phyloP scores from a whole-genome alignment of 225 moss, liverwort and hornwort genomes.

The Physcomitrium patens region DNA sequence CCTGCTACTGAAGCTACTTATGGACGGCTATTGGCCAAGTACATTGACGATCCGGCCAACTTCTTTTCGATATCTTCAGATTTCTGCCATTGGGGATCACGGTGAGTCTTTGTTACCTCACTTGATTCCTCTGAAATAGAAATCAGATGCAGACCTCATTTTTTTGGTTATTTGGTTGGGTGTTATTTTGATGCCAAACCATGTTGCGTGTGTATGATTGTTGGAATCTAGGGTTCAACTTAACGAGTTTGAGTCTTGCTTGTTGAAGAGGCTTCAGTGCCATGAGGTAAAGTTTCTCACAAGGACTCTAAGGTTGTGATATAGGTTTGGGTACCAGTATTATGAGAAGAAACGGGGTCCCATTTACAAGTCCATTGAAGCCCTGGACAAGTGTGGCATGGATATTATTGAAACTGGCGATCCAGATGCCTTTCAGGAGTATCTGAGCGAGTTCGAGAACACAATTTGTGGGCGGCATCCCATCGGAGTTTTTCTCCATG shows the following conservation, averaged over 20 bases:
- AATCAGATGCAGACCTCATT: not conserved
- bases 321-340: constrained; percentile 87
- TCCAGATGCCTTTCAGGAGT: constrained; percentile 85
- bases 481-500: constrained; percentile 88
- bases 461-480: constrained; percentile 96
- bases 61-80: constrained; percentile 96
- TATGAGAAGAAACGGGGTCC: constrained; percentile 93
- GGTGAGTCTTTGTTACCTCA: constrained; percentile 43
- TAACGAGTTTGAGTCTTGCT: not conserved
- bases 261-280: not conserved
- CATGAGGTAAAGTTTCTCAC: not conserved
- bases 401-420: constrained; percentile 85
- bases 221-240: not conserved
- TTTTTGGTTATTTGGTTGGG: not conserved
- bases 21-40: constrained; percentile 85
- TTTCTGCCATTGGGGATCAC: constrained; percentile 95
- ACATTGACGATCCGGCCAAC: constrained; percentile 83
- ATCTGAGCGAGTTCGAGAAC: constrained; percentile 80
- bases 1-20: constrained; percentile 74
- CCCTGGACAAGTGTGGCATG: constrained; percentile 90
- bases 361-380: constrained; percentile 95
- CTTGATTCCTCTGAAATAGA: not conserved
- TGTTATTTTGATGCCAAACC: not conserved
- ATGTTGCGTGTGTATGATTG: not conserved
- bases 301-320: constrained; percentile 13